Percentiles rank a stretch among this genome's conserved stretches.
Conservation (phyloP, 139 green algal genomes). For the Coccomyxa sp. region DNA sequence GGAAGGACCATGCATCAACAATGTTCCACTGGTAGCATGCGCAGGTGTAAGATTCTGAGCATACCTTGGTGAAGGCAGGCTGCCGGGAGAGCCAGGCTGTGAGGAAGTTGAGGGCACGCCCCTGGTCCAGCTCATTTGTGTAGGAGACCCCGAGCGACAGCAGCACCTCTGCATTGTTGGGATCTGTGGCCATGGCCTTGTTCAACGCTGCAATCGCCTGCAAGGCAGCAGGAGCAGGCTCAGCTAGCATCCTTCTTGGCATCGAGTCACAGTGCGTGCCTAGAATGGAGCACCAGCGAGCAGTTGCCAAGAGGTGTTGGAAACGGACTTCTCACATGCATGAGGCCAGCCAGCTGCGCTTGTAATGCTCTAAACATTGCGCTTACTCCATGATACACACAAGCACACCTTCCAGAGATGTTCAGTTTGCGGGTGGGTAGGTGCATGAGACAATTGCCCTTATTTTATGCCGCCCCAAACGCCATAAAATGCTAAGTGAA, state of each 20-base stretch:
- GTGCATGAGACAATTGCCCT: no score
- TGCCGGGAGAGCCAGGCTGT: conserved; percentile 61
- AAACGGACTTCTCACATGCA: no score
- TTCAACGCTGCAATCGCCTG: conserved; percentile 90
- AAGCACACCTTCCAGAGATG: no score
- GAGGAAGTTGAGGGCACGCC: conserved; percentile 62
- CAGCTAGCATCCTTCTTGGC: not conserved
- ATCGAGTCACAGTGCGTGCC: not conserved
- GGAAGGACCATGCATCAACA: no score
- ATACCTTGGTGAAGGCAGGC: conserved; percentile 20
- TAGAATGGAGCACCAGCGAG: no score
- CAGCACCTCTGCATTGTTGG: conserved; percentile 78
- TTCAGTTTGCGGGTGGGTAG: no score
- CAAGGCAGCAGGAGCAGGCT: not conserved
- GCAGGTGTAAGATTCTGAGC: not conserved
- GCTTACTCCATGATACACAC: no score
- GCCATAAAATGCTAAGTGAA: not conserved
- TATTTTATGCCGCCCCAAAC: no score
- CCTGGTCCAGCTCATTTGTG: conserved; percentile 95
- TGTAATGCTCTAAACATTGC: no score
- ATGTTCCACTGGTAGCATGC: not conserved
- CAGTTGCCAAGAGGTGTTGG: no score
- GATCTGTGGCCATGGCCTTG: conserved; percentile 69
- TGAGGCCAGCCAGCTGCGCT: no score
- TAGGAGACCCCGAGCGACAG: conserved; percentile 91